Conservation (phyloP, 106 monocot species). For the Dioscorea dumetorum region DNA sequence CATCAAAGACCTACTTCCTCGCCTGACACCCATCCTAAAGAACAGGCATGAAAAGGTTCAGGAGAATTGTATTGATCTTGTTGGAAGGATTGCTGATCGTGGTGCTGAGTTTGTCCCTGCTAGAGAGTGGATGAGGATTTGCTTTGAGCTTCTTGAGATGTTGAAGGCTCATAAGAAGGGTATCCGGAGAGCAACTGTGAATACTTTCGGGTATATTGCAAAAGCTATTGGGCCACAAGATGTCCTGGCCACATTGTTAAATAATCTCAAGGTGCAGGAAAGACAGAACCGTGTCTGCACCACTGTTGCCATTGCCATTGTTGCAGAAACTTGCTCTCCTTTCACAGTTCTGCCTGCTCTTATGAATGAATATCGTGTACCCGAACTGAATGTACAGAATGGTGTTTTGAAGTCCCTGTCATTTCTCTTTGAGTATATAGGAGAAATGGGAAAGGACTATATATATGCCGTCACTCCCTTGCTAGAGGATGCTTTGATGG, state of each 20-base stretch:
- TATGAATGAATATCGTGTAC: conserved; percentile 97
- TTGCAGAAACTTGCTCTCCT: conserved; percentile 96
- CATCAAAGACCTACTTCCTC: conserved; percentile 93
- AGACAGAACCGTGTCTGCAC: conserved; percentile 98
- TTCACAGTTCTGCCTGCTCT: conserved; percentile 96
- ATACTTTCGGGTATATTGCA: conserved; percentile 99
- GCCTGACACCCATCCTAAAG: conserved; percentile 89
- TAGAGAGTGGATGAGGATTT: conserved; percentile 99
- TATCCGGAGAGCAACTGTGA: conserved; percentile 91
- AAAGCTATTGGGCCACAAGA: conserved; percentile 99
- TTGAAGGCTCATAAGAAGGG: conserved; percentile 98
- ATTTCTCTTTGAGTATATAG: conserved; percentile 97
- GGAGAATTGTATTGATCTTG: conserved; percentile 97
- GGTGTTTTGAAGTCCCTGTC: conserved; percentile 95
- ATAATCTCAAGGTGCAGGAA: conserved; percentile 96
- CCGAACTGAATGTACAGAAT: conserved; percentile 93
- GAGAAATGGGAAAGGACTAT: conserved; percentile 99
- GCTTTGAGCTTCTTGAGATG: conserved; percentile 99
- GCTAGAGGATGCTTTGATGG: conserved; percentile 97
- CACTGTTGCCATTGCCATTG: conserved; percentile 95
- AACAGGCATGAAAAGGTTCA: conserved; percentile 98
- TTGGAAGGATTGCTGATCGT: conserved; percentile 98
- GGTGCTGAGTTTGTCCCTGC: conserved; percentile 99
- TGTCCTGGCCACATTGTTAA: conserved; percentile 88
- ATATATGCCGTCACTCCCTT: conserved; percentile 96